These are phyloP conservation scores for Fusarium haematococcum DNA, from an alignment of 2,329 filamentous ascomycete genomes.

Conservation along the genomic window DNA sequence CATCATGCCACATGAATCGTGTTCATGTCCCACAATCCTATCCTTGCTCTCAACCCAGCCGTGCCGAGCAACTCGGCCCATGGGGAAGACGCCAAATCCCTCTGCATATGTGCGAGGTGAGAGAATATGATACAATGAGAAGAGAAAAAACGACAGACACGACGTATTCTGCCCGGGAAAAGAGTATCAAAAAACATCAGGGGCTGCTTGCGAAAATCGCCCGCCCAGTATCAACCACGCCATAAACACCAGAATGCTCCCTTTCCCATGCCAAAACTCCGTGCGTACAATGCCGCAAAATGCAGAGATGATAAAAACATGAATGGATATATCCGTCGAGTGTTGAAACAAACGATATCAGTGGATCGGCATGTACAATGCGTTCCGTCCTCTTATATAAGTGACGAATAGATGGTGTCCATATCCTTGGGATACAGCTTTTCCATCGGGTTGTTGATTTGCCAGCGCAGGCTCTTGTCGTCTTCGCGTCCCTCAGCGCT, in stretches of 20 bases:
- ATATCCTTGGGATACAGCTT: conserved; percentile 51
- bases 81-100: conserved; percentile 23
- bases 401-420: conserved; percentile 52
- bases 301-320: conserved; percentile 23
- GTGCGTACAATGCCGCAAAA: conserved; percentile 34
- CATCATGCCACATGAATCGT: conserved; percentile 4
- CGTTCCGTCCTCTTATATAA: conserved; percentile 33
- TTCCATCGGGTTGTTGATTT: conserved; percentile 52
- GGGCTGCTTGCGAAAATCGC: conserved; percentile 6
- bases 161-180: background rate
- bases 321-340: conserved; percentile 8
- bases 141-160: conserved; percentile 1
- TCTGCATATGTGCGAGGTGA: conserved; percentile 27
- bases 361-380: background rate
- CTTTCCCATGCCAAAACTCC: conserved; percentile 28
- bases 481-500: conserved; percentile 44
- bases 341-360: conserved; percentile 1
- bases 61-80: conserved; percentile 3
- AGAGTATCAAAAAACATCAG: conserved; percentile 10
- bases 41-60: conserved; percentile 9
- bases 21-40: conserved; percentile 19
- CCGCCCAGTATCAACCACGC: conserved; percentile 29
- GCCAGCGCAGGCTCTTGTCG: conserved; percentile 49
- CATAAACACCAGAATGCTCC: conserved; percentile 26
- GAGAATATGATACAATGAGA: conserved; percentile 32